These are phyloP conservation scores for Podaxis sp. DNA, from an alignment of 768 basidiomycete genomes.

Conservation along the genomic window DNA sequence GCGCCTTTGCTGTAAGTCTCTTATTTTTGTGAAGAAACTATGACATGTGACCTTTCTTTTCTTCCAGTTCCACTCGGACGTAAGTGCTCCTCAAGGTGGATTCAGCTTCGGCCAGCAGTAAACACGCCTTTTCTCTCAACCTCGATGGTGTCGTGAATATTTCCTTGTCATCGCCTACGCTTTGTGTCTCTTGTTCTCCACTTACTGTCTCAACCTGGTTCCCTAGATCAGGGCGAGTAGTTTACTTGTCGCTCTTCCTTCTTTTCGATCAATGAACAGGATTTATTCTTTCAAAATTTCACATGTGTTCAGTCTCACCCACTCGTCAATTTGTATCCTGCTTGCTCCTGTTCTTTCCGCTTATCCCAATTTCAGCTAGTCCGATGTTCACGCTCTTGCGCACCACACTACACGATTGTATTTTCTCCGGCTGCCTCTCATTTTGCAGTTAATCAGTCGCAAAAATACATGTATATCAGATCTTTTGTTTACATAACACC, in stretches of 20 bases:
- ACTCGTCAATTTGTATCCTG: conserved; percentile 12
- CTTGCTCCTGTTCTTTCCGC: conserved; percentile 3
- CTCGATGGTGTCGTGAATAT: not conserved
- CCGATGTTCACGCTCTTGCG: not conserved
- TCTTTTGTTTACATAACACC: conserved; percentile 8
- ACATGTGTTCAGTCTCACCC: not conserved
- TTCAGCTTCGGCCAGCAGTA: conserved; percentile 85
- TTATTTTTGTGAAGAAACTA: not conserved
- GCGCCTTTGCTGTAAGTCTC: conserved; percentile 65
- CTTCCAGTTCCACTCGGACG: conserved; percentile 74
- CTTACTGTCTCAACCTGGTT: not conserved
- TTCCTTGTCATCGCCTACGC: conserved; percentile 13
- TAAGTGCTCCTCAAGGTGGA: conserved; percentile 88
- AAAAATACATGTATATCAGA: conserved; percentile 2
- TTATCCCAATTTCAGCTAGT: not conserved
- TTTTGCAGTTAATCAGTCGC: not conserved
- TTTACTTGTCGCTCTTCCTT: conserved; percentile 3
- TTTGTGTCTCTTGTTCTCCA: conserved; percentile 9
- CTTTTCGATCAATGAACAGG: not conserved
- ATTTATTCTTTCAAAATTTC: not conserved
- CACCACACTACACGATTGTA: conserved; percentile 12
- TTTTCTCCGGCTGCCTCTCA: not conserved
- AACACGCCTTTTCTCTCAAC: not conserved
- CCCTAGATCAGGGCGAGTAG: conserved; percentile 2
- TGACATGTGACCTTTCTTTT: conserved; percentile 9